Evolutionary conservation across 192 early-diverging fungal genomes (phyloP).

Genomic region (Coemansia biformis): DNA sequence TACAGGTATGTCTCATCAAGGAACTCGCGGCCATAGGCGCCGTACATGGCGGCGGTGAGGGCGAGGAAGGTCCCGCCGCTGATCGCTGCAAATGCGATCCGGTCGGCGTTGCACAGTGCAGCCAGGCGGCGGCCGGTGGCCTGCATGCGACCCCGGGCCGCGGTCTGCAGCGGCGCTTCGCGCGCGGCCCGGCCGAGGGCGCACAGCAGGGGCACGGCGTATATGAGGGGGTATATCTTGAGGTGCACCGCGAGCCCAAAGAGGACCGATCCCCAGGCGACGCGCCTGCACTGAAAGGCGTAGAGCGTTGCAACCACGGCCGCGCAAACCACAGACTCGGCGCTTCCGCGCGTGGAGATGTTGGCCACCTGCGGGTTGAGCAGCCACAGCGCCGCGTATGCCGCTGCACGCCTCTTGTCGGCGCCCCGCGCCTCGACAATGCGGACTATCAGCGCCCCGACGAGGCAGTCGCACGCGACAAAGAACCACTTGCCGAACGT

Average conservation of each 20-base stretch:
- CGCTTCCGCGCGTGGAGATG: conserved; percentile 93
- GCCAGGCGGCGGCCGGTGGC: conserved; percentile 5
- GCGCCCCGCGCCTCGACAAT: conserved; percentile 53
- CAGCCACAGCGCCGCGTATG: conserved; percentile 70
- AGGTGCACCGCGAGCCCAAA: conserved; percentile 94
- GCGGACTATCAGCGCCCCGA: conserved; percentile 61
- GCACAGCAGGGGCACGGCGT: conserved; percentile 76
- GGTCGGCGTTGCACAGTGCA: conserved; percentile 52
- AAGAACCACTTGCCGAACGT: conserved; percentile 94
- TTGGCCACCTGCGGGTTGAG: conserved; percentile 94
- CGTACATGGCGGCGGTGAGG: conserved; percentile 66
- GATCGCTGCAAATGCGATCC: conserved; percentile 57
- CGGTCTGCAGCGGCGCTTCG: no score
- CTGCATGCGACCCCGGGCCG: no score
- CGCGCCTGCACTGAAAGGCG: conserved; percentile 53
- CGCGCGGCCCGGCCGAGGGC: no score
- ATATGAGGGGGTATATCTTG: conserved; percentile 97
- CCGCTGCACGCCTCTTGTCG: conserved; percentile 46
- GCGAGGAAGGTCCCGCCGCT: conserved; percentile 61
- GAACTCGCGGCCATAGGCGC: conserved; percentile 76
- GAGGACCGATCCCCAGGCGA: conserved; percentile 54
- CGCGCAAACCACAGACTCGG: conserved; percentile 79
- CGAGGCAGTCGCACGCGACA: conserved; percentile 69
- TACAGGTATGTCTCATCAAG: conserved; percentile 89
- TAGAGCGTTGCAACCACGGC: conserved; percentile 74